Evolutionary conservation across 192 early-diverging fungal genomes (phyloP).

Genomic region (Coemansia sp.): DNA sequence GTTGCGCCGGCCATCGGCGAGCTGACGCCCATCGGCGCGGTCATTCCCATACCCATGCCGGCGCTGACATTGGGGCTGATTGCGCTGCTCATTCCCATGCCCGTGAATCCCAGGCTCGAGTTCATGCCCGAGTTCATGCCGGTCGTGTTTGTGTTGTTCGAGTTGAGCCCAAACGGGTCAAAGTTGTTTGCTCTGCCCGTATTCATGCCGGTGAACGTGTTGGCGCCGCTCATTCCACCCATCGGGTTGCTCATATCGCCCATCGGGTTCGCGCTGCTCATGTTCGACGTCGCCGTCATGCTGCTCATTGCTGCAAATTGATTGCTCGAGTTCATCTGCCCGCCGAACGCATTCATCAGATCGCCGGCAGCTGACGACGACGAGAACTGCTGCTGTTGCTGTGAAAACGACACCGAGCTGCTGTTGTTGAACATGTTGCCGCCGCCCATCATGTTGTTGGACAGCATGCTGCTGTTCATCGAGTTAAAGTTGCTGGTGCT

Average conservation of each 20-base stretch:
- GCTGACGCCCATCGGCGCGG: slow-evolving; percentile 7
- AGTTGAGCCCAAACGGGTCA: slow-evolving; percentile 42
- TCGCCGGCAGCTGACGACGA: slow-evolving; percentile 24
- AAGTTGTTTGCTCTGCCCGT: slow-evolving; percentile 18
- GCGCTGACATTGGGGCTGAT: neutral
- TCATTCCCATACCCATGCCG: slow-evolving; percentile 13
- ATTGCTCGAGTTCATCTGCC: slow-evolving; percentile 9
- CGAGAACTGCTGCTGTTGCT: slow-evolving; percentile 36
- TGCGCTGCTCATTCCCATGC: neutral
- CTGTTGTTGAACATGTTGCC: slow-evolving; percentile 6
- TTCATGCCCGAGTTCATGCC: slow-evolving; percentile 13
- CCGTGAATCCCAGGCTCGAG: too few relatives aligned
- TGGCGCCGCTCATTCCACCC: neutral
- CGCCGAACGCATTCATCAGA: slow-evolving; percentile 24
- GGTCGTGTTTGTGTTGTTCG: neutral
- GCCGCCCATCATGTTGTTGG: neutral
- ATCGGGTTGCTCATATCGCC: neutral
- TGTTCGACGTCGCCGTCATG: slow-evolving; percentile 9
- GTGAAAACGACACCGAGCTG: slow-evolving; percentile 11
- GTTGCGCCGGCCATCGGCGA: slow-evolving; percentile 10
- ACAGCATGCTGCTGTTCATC: slow-evolving; percentile 17
- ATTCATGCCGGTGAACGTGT: slow-evolving; percentile 1
- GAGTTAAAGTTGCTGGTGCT: slow-evolving; percentile 26
- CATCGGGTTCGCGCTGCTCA: slow-evolving; percentile 5
- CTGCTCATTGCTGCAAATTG: slow-evolving; percentile 22